Evolutionary conservation across 139 green algal species (phyloP).

Genomic region (Auxenochlorella pyrenoidosa): DNA sequence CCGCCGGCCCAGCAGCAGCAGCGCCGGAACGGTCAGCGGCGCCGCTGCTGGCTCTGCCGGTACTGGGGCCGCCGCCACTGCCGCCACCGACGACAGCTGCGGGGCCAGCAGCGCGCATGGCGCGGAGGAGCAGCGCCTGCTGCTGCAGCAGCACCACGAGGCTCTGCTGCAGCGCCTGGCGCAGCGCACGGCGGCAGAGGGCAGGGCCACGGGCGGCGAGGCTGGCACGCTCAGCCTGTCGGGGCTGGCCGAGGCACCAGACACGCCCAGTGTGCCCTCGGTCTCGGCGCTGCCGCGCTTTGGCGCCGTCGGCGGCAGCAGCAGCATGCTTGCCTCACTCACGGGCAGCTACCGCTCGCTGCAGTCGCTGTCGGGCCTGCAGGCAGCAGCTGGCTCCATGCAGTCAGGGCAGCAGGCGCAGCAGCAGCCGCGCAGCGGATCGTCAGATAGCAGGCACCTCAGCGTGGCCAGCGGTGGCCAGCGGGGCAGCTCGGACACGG

Average conservation of each 20-base stretch:
- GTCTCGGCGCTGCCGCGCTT: background rate
- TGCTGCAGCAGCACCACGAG: constrained; percentile 28
- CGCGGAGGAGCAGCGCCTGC: constrained; percentile 18
- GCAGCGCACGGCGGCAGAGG: constrained; percentile 6
- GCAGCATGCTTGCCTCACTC: constrained; percentile 4
- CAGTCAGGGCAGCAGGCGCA: background rate
- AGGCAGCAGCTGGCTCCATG: background rate
- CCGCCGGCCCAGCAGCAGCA: background rate
- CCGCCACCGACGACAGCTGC: background rate
- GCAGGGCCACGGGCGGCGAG: background rate
- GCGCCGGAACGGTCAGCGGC: background rate
- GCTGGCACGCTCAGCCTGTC: background rate
- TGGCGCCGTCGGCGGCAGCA: background rate
- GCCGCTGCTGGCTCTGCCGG: background rate
- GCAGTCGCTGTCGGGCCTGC: background rate
- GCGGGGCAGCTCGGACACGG: background rate
- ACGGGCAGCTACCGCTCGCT: constrained; percentile 1
- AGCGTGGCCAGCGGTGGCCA: background rate
- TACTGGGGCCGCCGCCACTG: background rate
- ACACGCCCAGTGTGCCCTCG: background rate
- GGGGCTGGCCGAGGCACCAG: background rate
- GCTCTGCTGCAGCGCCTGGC: constrained; percentile 17
- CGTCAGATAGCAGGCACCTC: background rate
- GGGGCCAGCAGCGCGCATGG: background rate
- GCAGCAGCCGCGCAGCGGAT: background rate